Evolutionary conservation across 768 basidiomycete genomes (phyloP), one percentile per base, ranked within the genome.

Genomic region (Hydnomerulius pinastri): DNA sequence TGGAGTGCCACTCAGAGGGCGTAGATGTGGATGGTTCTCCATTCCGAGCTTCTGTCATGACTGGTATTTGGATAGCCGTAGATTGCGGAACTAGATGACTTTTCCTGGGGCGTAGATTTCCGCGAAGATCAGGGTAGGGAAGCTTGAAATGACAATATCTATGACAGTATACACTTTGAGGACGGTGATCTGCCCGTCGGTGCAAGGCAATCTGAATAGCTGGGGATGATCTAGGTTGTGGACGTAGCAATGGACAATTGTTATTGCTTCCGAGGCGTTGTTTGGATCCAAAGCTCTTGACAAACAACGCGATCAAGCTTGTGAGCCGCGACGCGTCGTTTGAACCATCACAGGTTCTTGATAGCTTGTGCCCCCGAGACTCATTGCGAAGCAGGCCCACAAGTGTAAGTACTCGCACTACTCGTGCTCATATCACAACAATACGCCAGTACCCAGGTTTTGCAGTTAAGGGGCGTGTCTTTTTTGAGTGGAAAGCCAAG

Each of bases 1-100:
- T 83, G 10, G 85, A 72, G 51, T 82, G 83, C 90, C 90, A 92
- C 43, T 72, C 68, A 0, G 63, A 56, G 11, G 59, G 43, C 37
- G 36, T 51, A 20, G 67, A 55, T 51, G 55, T 45, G 9, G 64
- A 54, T 39, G 55, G 43, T 49, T 57, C 52, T 10, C 44, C 33
- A 36, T 37, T 9, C 12, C 40, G 7, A 0, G 51, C 17, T 40
- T 66, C 61, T 38, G 50, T 44, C 64, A 66, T 66, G 27, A 53
- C 35, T n/a, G 17, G 18, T 32, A n/a, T 27, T 8, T 17, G n/a
- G n/a, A 28, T 24, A 20, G 32, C 12, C 8, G 49, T 27, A 23
- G 43, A 32, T 25, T 15, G 50, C n/a, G 33, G 20, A 29, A 4
- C 17, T 25, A 25, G 51, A 28, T 9, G 28, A 8, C 21, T 47